Evolutionary conservation across 2,329 filamentous ascomycete genomes (phyloP), one percentile per base, ranked within the genome.

Genomic region (Aspergillus tanneri): DNA sequence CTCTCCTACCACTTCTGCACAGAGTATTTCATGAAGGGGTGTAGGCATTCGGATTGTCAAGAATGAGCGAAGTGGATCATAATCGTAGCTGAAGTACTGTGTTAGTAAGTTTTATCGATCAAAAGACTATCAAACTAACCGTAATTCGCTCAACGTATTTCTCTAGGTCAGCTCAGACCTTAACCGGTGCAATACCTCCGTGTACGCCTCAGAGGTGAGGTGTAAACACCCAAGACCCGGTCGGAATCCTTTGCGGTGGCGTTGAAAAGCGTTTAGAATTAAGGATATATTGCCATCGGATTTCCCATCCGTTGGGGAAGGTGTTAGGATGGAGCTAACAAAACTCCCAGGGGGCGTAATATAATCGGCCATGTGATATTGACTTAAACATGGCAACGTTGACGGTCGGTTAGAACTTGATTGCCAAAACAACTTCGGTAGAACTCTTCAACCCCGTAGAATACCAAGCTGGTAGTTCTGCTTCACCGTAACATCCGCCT

Each of bases 1-100:
- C 35, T 21, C 35, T 10, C 35, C 18, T 12, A 23, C 35, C 16
- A 37, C 16, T 37, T 37, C 35, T 37, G 35, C 35, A 18, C 35
- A 37, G 3, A 37, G 2, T 22, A 37, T 37, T 37, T 37, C 35
- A 37, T 37, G 35, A 18, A 37, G 35, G 35, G 35, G 35, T 37
- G 21, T 37, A 37, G 35, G 35, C 35, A 37, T 37, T 18, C 35
- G 35, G 35, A 21, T 37, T 19, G 35, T 37, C 35, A 37, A 37
- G 35, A 37, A 18, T 18, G 16, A 37, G 35, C 35, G 18, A 11
- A 14, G 35, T 18, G 35, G 35, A 10, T 21, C 35, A 23, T 37
- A 37, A 37, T 37, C 35, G 21, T 37, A 37, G 21, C 35, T 37
- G 11, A 18, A 23, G 16, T n/a, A 19, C 16, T 12, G 18, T 21